Conservation (phyloP, 768 basidiomycete genomes). For the Hericium rajendrae region DNA sequence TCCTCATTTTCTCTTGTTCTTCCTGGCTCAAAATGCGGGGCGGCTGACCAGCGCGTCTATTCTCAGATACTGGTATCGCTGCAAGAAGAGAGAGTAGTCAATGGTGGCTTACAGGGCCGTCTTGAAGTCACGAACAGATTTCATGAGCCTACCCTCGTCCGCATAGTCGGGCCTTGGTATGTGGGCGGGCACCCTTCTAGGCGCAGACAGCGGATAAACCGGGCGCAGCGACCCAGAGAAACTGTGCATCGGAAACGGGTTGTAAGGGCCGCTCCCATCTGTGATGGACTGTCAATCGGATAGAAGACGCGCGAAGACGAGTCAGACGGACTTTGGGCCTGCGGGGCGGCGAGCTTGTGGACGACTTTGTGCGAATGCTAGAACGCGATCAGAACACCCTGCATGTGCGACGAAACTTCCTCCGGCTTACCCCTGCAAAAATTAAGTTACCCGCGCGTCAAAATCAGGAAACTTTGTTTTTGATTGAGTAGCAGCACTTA, state of each 20-base stretch:
- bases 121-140: constrained; percentile 24
- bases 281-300: neutral
- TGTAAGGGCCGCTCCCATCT: constrained; percentile 58
- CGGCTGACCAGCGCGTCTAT: constrained; percentile 45
- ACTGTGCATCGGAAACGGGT: constrained; percentile 67
- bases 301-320: too few species aligned
- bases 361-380: constrained; percentile 80
- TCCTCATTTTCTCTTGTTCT: constrained; percentile 86
- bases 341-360: constrained; percentile 47
- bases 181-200: constrained; percentile 67
- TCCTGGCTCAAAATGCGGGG: constrained; percentile 56
- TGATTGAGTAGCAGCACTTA: constrained; percentile 32
- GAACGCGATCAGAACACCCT: neutral
- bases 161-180: constrained; percentile 90
- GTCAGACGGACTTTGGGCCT: neutral
- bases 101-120: constrained; percentile 18
- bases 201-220: constrained; percentile 78
- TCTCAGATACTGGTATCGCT: constrained; percentile 57
- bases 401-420: neutral
- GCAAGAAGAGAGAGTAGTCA: constrained; percentile 12
- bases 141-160: constrained; percentile 43
- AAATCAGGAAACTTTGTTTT: too few species aligned
- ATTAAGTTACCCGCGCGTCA: too few species aligned
- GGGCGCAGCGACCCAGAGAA: constrained; percentile 79
- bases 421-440: constrained; percentile 20